These are phyloP conservation scores for Spergularia marina DNA, from an alignment of 148 eudicot genomes.

Conservation along the genomic window DNA sequence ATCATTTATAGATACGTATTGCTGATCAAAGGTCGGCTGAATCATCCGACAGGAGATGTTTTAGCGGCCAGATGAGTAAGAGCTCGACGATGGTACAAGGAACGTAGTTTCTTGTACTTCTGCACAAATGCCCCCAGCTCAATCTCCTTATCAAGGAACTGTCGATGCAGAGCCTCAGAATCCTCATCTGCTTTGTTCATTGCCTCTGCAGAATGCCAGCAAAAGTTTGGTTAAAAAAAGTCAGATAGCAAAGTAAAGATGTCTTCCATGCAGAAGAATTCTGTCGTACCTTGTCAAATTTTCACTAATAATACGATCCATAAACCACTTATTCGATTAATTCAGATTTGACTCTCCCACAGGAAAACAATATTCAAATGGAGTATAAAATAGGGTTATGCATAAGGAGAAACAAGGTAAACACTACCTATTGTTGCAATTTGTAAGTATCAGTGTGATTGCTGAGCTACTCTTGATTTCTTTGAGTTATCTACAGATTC, in stretches of 20 bases:
- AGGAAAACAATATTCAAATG: not conserved
- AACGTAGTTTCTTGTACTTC: constrained; percentile 74
- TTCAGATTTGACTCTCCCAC: not conserved
- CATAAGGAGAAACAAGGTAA: not conserved
- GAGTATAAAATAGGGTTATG: not conserved
- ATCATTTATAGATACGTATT: not conserved
- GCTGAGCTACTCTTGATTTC: not conserved
- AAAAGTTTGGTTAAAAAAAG: not conserved
- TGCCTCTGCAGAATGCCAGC: constrained; percentile 52
- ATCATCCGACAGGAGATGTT: constrained; percentile 50
- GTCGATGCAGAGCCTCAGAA: constrained; percentile 70
- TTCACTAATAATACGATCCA: not conserved
- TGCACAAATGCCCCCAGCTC: constrained; percentile 68
- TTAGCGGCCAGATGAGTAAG: constrained; percentile 79
- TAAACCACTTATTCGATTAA: not conserved
- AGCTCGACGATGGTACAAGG: constrained; percentile 63
- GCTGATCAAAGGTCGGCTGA: not conserved
- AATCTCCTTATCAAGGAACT: constrained; percentile 73
- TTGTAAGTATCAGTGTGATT: not conserved
- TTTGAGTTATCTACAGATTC: too few relatives aligned
- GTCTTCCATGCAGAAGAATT: too few relatives aligned
- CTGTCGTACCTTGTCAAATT: not conserved
- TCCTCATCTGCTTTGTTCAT: constrained; percentile 80
- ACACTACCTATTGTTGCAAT: not conserved
- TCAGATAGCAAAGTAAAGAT: not conserved